Base-by-base conservation (phyloP, 1,284 basidiomycete species). In the Pseudozyma flocculosa region DNA sequence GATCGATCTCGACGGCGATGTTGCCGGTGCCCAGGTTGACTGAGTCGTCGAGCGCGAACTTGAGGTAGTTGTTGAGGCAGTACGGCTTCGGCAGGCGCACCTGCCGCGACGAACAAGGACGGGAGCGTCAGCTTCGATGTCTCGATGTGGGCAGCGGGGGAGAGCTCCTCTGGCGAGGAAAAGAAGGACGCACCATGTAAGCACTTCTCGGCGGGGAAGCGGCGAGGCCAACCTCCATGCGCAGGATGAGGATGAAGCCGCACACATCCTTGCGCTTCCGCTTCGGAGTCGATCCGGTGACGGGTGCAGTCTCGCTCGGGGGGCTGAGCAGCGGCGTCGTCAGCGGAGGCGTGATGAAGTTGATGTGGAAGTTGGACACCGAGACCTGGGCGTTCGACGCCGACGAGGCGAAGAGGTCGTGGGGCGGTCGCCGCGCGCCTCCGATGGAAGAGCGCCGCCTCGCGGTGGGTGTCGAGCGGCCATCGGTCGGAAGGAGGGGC, bases 31-130 rank as follows among this genome's bases (percentile, higher is more conserved):
- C 44, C 17, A 45, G 39, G 11, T 47, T 24, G 24, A 64, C 52
- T 18, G 59, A 51, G 13, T 61, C 58, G 37, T 65, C 62, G 10
- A 61, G 47, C 2, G 48, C 57, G 42, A 65, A 56, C 15, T 45
- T 59, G 45, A 65, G 24, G 39, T 43, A 62, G 22, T 65, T 65
- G 49, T 61, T 61, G 17, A 61, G 24, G 26, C 62, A 65, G 43
- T 48, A 48, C 0, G 62, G 62, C 8, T 55, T 47, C 0, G 54
- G 43, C 1, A 65, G 45, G 15, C 49, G 42, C 29, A 65, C 54
- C 26, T 29, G 26, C 26, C n/a, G n/a, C n/a, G n/a, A n/a, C n/a
- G n/a, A n/a, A n/a, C n/a, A n/a, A n/a, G n/a, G n/a, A n/a, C n/a
- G n/a, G n/a, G n/a, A n/a, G n/a, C n/a, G n/a, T n/a, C n/a, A n/a